Evolutionary conservation across 2,329 filamentous ascomycete genomes (phyloP), one percentile per base, ranked within the genome.

Genomic region (Ophiocordyceps australis): DNA sequence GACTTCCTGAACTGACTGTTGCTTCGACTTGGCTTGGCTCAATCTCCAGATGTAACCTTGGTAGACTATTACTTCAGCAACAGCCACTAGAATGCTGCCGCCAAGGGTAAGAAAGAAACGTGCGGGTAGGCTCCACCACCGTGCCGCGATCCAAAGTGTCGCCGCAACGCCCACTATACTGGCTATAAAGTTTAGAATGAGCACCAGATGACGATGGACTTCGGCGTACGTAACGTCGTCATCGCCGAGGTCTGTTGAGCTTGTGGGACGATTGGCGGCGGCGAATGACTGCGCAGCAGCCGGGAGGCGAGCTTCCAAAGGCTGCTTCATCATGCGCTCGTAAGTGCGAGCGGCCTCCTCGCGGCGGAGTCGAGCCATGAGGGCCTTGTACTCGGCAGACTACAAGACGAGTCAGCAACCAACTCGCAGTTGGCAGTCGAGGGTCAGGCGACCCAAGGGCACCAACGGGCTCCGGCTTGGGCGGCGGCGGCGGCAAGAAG

Each of bases 111-210:
- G 47, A 20, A 77, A 74, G 32, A 89, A 43, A 15, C 80, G 57
- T 22, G 70, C 62, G 0, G 78, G 71, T 2, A 74, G 65, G 33
- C 63, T 74, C 79, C 78, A 86, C 62, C 77, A 79, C 26, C 72
- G 60, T 2, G 75, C 75, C 11, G 65, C 64, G n/a, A 83, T 61
- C 80, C 79, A 89, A 18, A 89, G 63, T 7, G 77, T 79, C 3
- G 65, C 71, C 3, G 72, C 76, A 26, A 77, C 78, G 23, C 85
- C 80, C 3, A 86, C 55, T 27, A 94, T 78, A 26, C 81, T 92
- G 27, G 93, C 61, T 20, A 94, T 54, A 26, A 95, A 82, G 47
- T 95, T 98, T 40, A 92, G 62, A 26, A 95, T 82, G 7, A 95
- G 59, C 22, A 78, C 73, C 29, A 89, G 54, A 41, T 89, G 81